Evolutionary conservation across 352 stramenopile genomes (phyloP).

Genomic region (Phytophthora citrophthora): DNA sequence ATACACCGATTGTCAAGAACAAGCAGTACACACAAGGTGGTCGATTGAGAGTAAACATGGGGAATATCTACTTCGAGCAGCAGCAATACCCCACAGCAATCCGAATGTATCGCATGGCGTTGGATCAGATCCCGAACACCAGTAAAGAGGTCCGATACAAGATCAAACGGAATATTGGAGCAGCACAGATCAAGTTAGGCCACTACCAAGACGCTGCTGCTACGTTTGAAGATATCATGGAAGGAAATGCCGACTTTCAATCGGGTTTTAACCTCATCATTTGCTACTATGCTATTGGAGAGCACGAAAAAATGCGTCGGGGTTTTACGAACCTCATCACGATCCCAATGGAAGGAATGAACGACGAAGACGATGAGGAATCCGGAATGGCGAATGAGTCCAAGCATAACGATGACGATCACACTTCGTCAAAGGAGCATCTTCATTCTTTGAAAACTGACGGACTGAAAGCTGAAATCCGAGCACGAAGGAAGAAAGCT

Average conservation of each 20-base stretch:
- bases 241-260: conserved; percentile 93
- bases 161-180: conserved; percentile 97
- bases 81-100: conserved; percentile 95
- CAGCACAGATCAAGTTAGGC: conserved; percentile 92
- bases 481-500: conserved; percentile 74
- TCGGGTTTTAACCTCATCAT: conserved; percentile 97
- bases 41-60: conserved; percentile 96
- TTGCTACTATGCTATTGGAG: conserved; percentile 96
- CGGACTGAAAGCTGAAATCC: conserved; percentile 82
- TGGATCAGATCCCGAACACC: conserved; percentile 95
- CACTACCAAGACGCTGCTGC: conserved; percentile 95
- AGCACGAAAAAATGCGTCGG: conserved; percentile 94
- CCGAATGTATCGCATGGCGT: conserved; percentile 97
- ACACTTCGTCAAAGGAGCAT: conserved; percentile 57
- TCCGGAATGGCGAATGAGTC: conserved; percentile 59
- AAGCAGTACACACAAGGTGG: conserved; percentile 94
- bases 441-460: conserved; percentile 71
- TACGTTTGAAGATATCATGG: conserved; percentile 96
- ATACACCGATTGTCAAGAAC: conserved; percentile 96
- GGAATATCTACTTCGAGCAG: conserved; percentile 98
- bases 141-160: conserved; percentile 95
- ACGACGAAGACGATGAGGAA: conserved; percentile 88
- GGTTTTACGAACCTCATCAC: conserved; percentile 92
- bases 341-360: conserved; percentile 90
- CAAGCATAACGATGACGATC: conserved; percentile 46